Base-by-base conservation (phyloP, 2,329 filamentous ascomycete genomes). In the Penicillium sp. region DNA sequence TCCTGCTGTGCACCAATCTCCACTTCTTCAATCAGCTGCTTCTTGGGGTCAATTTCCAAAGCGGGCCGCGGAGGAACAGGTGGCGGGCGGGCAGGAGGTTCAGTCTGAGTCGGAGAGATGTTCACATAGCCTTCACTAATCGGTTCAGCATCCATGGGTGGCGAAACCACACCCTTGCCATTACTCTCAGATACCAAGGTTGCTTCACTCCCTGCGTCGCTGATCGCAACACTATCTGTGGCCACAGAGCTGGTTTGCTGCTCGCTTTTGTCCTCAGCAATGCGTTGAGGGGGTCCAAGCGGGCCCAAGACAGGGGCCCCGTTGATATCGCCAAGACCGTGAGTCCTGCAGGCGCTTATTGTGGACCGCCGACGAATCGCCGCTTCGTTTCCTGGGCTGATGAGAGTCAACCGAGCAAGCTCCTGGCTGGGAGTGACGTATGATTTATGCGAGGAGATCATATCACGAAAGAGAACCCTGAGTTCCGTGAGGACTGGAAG, bases 1-100 rank as follows among this genome's bases (percentile, higher is more conserved):
- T 99, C 95, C 75, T 99, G 93, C 70, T 99, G 95, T 33, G 91
- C 83, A 19, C 83, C 83, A 43, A 83, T 79, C 64, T 86, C 80
- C 5, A 85, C 79, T 53, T 82, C 78, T 35, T 81, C 79, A 22
- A 82, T 69, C 52, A 71, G 66, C 51, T 73, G 71, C 53, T 72
- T 72, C 57, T 73, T 64, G 5, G 63, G 64, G 37, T 76, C 71
- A 14, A 63, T 43, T 53, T 73, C 66, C 5, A 71, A 58, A 43
- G 73, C 66, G 59, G 81, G 76, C 48, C 84, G 76, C 41, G 84
- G 84, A 31, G 85, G 86, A 9, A 88, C 75, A 49, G 86, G 84
- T 41, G 86, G 86, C 27, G 83, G 82, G 35, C 79, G 75, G 48
- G 73, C 75, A 35, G 80, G 77, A 33, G 73, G 73, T 31, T 68